A percentile compares a stretch with the other conserved stretches of the same genome.
Evolutionary conservation across 306 rosid species (phyloP).

Genomic region (Fragaria iinumae): DNA sequence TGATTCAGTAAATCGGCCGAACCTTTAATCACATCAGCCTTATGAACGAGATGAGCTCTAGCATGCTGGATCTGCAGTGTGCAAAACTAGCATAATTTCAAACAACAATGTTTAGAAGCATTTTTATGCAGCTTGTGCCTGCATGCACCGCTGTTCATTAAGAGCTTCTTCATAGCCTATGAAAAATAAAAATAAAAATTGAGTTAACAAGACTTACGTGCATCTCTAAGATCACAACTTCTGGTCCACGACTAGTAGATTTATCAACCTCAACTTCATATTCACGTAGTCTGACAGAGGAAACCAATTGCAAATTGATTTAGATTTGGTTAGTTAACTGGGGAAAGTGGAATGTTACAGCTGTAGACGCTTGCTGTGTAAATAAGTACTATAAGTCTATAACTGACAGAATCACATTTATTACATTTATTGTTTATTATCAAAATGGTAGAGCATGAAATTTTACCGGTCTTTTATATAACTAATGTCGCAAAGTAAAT

Average conservation of each 20-base stretch:
- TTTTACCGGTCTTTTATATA: constrained; percentile 88
- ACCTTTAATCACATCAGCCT: not conserved
- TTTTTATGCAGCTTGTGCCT: not conserved
- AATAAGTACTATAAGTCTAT: not conserved
- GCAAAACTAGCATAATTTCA: constrained; percentile 8
- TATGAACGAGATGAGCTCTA: constrained; percentile 4
- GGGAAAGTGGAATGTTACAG: constrained; percentile 23
- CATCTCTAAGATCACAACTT: constrained; percentile 88
- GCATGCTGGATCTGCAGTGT: not conserved
- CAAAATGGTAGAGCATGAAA: constrained; percentile 10
- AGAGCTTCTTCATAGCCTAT: not conserved
- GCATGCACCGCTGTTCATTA: not conserved
- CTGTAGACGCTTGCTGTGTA: not conserved
- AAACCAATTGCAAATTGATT: constrained; percentile 20
- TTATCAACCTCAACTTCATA: constrained; percentile 76
- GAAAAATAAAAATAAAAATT: not conserved
- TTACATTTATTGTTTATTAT: not conserved
- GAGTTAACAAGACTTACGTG: constrained; percentile 68
- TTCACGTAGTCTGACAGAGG: constrained; percentile 73
- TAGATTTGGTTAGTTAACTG: constrained; percentile 14
- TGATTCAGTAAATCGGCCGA: constrained; percentile 2
- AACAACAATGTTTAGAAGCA: not conserved
- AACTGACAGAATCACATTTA: constrained; percentile 6
- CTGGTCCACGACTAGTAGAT: constrained; percentile 74
- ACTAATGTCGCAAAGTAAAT: constrained; percentile 87